Base-by-base conservation (phyloP, 2,329 filamentous ascomycete species). In the Daldinia sp. region DNA sequence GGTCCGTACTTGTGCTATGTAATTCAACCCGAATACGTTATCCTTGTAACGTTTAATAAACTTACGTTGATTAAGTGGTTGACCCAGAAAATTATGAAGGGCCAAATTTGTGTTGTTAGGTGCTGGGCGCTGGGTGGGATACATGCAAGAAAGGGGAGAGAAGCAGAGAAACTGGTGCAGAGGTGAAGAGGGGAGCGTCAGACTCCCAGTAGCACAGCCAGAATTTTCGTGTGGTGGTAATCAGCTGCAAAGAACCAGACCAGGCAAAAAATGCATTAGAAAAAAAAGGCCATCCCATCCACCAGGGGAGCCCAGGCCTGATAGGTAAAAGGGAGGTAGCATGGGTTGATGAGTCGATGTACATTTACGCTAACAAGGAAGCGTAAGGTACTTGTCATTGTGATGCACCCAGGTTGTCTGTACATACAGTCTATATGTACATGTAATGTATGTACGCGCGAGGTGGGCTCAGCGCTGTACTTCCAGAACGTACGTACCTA, bases 161-260 rank as follows among this genome's bases (percentile, higher is more conserved):
- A 27, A 8, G 56, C 39, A 61, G 61, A 69, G 64, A 70, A 72
- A 69, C 25, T 56, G 52, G 55, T 25, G 49, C 54, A 58, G 60
- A 63, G 61, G 48, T 23, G 51, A 43, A 67, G 68, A 69, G 64
- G 70, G 70, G 65, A 60, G 48, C 34, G 63, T 58, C 64, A 67
- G 64, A 75, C 72, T 73, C 70, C 70, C 72, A 73, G 65, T 69
- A 71, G 51, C 53, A 54, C 50, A 59, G 66, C 34, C 25, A 61
- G 58, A 64, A 55, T 62, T 54, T 63, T 63, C 45, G 66, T 67
- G 70, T 70, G 69, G 70, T 69, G 57, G 70, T 71, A 74, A 75
- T 75, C 74, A 75, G 70, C 73, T 74, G 72, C 70, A 71, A 59
- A 63, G 65, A 63, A 68, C 69, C 68, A 71, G 66, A 64, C 64